Percentiles rank a stretch among this genome's conserved stretches.
phyloP scores from a whole-genome alignment of 1,284 basidiomycete genomes.

The Pterulicium gracile region DNA sequence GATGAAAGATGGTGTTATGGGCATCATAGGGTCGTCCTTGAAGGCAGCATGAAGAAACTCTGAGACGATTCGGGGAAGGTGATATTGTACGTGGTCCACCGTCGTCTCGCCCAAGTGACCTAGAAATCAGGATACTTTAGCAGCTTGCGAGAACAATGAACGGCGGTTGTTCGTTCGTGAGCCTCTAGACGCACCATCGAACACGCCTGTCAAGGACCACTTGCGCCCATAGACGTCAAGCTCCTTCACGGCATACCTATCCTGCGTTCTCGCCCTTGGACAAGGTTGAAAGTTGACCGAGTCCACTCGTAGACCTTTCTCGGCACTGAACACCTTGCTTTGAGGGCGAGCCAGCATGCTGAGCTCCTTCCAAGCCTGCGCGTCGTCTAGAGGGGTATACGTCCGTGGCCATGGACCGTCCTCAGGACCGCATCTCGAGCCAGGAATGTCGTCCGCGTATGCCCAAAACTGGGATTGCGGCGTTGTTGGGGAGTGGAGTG shows the following conservation, averaged over 20 bases:
- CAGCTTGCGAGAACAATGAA: background rate
- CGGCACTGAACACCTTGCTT: constrained; percentile 26
- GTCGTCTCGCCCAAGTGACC: constrained; percentile 62
- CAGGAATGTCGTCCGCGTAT: constrained; percentile 44
- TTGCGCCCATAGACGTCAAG: constrained; percentile 41
- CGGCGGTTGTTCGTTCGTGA: too few species aligned
- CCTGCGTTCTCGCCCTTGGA: constrained; percentile 36
- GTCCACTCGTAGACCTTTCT: constrained; percentile 34
- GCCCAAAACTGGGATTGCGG: constrained; percentile 28
- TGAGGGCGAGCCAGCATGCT: constrained; percentile 38
- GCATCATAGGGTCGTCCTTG: constrained; percentile 21
- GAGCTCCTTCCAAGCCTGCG: constrained; percentile 38
- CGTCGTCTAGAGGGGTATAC: constrained; percentile 35
- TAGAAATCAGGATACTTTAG: constrained; percentile 18
- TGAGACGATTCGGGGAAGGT: constrained; percentile 56
- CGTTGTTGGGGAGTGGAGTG: too few species aligned
- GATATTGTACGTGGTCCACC: constrained; percentile 54
- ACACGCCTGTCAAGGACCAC: constrained; percentile 59
- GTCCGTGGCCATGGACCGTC: constrained; percentile 52
- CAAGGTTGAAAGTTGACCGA: constrained; percentile 56
- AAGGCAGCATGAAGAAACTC: constrained; percentile 39
- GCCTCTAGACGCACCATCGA: constrained; percentile 50
- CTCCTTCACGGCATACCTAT: constrained; percentile 48
- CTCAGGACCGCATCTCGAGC: constrained; percentile 44
- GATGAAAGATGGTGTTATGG: constrained; percentile 33